Base-by-base conservation (phyloP, 2,329 filamentous ascomycete genomes). In the Fusarium subtropicale region DNA sequence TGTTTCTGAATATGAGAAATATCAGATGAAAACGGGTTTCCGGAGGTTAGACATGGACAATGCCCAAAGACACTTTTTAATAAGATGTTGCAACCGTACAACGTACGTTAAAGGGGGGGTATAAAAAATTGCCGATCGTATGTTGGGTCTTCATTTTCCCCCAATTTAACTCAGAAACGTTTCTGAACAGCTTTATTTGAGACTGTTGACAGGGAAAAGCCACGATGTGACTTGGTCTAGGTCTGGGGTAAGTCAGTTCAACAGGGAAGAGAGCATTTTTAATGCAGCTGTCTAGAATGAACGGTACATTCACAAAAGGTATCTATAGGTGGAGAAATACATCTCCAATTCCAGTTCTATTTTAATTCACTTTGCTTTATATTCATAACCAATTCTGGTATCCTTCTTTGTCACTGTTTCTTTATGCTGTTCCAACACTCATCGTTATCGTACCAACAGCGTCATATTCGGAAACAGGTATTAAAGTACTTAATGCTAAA, bases 321-420 rank as follows among this genome's bases (percentile, higher is more conserved):
- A 18, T 34, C 33, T 22, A 22, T 39, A 8, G n/a, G 7, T 18
- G 20, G n/a, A 13, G 7, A 39, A 4, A 3, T 2, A 8, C 7
- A 15, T 22, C 7, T 7, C 2, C 15, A 11, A n/a, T 2, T 4
- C 5, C 22, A 5, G 9, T 18, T 24, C 15, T 16, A 4, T 16
- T 26, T 3, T 5, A 11, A 18, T 26, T 16, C 11, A 12, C 4
- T 20, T 10, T 7, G 12, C 7, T 20, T 20, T 12, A 13, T 20
- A 10, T 20, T 2, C 1, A 20, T 5, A 5, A 20, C n/a, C 6
- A 9, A 9, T 12, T 20, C 2, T 20, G 3, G 36, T 2, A 20
- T 38, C 4, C 11, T 7, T 7, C 1, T 13, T 38, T 6, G 11
- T 20, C n/a, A 7, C 1, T 7, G n/a, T 39, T 7, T 7, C 2